Conservation (phyloP, 208 protist species). For the Crithidia brevicula region DNA sequence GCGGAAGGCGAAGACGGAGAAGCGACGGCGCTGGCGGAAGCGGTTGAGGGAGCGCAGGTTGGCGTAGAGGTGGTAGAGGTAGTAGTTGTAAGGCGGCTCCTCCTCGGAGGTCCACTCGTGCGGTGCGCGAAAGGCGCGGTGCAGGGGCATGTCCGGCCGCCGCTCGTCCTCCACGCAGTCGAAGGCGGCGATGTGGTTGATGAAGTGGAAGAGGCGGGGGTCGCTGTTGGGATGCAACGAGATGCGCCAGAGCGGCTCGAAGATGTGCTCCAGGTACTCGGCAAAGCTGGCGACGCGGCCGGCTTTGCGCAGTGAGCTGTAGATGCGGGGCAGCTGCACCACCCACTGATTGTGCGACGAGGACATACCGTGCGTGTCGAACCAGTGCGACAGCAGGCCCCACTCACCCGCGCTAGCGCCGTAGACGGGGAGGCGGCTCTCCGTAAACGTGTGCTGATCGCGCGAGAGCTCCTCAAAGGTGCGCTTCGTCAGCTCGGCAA, state of each 20-base stretch:
- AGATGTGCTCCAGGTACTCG: constrained; percentile 98
- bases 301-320: constrained; percentile 84
- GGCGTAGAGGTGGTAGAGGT: constrained; percentile 98
- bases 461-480: constrained; percentile 96
- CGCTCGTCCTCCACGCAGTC: constrained; percentile 99
- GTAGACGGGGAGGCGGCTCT: constrained; percentile 93
- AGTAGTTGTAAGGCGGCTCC: constrained; percentile 99
- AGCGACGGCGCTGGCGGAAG: constrained; percentile 81
- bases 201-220: constrained; percentile 96
- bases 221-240: constrained; percentile 95
- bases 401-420: constrained; percentile 94
- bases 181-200: constrained; percentile 97
- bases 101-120: constrained; percentile 93
- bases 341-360: constrained; percentile 97
- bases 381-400: constrained; percentile 95
- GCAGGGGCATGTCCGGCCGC: constrained; percentile 64
- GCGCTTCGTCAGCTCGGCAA: constrained; percentile 97
- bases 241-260: constrained; percentile 98
- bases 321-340: constrained; percentile 97
- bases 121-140: constrained; percentile 63
- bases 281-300: constrained; percentile 92
- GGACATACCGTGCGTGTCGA: constrained; percentile 95
- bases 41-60: constrained; percentile 98
- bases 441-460: constrained; percentile 95
- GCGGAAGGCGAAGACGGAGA: constrained; percentile 96